Evolutionary conservation across 2,329 filamentous ascomycete genomes (phyloP).

Genomic region (Sclerotinia sclerotiorum): DNA sequence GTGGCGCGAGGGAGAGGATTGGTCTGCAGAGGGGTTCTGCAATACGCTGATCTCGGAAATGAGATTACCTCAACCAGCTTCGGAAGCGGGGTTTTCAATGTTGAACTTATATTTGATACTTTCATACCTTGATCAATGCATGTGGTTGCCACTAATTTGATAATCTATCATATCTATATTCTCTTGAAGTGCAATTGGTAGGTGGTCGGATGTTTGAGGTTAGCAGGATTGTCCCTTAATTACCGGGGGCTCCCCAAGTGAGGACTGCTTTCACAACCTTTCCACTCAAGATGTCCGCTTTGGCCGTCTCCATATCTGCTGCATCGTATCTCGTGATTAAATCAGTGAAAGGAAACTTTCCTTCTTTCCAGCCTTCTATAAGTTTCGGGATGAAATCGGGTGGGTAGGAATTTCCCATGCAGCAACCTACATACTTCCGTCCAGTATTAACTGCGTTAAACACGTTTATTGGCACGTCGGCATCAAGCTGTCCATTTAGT

Average conservation of each 20-base stretch:
- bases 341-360: slow-evolving; percentile 32
- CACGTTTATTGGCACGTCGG: slow-evolving; percentile 26
- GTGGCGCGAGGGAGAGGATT: slow-evolving; percentile 1
- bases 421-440: slow-evolving; percentile 28
- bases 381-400: slow-evolving; percentile 32
- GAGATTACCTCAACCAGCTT: not conserved
- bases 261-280: slow-evolving; percentile 30
- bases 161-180: not conserved
- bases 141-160: not conserved
- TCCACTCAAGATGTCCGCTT: slow-evolving; percentile 28
- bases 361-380: slow-evolving; percentile 27
- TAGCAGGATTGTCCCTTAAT: slow-evolving; percentile 14
- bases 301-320: slow-evolving; percentile 29
- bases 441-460: slow-evolving; percentile 31
- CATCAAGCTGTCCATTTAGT: slow-evolving; percentile 11
- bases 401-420: slow-evolving; percentile 33
- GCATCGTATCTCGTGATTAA: slow-evolving; percentile 28
- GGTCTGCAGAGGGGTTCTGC: not conserved
- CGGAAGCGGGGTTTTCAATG: not conserved
- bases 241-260: not conserved
- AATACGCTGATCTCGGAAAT: not conserved
- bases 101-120: not conserved
- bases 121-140: not conserved
- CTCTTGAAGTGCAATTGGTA: not conserved
- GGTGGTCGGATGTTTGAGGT: not conserved